Evolutionary conservation across 2,329 filamentous ascomycete species (phyloP), one percentile per base, ranked within the genome.

Genomic region (Pseudogymnoascus sp.): DNA sequence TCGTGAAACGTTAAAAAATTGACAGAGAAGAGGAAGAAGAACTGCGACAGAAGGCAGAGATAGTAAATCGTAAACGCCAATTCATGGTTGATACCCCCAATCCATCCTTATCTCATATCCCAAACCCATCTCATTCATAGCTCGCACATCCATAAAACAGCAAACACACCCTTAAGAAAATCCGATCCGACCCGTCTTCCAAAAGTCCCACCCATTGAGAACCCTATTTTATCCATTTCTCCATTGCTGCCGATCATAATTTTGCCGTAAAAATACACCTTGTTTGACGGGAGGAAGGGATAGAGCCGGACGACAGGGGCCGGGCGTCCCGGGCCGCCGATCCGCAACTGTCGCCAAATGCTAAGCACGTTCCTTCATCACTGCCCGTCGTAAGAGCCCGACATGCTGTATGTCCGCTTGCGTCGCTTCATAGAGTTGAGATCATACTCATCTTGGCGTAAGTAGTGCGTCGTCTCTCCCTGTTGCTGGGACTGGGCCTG

Each of bases 401-500:
- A 41, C 60, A 61, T 61, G 18, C 47, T 61, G 39, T 61, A 61
- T 20, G 47, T 61, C n/a, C 60, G 25, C 25, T 58, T 61, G 22
- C 60, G 22, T 12, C 25, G 28, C n/a, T 54, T 54, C 47, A 54
- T 54, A 8, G 47, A 54, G 47, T 54, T 62, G 9, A 60, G 37
- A 30, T 25, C 22, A 11, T 35, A 57, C 25, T 60, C 38, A 8
- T 60, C 39, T 20, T 60, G 39, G 5, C 59, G 39, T 6, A 43
- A 63, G 38, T 66, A 70, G 18, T 71, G 69, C 20, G 64, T 65
- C 7, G 64, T 64, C 34, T 70, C 68, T 35, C 68, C 57, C 58
- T 68, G 64, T 16, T 65, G 65, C 58, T 66, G 64, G 32, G 67
- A 63, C 47, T 62, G 60, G 2, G 67, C 65, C 58, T 66, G 64